Percentiles rank a stretch among this genome's conserved stretches.
Conservation (phyloP, 2,329 filamentous ascomycete genomes). For the Xylariaceae sp. region DNA sequence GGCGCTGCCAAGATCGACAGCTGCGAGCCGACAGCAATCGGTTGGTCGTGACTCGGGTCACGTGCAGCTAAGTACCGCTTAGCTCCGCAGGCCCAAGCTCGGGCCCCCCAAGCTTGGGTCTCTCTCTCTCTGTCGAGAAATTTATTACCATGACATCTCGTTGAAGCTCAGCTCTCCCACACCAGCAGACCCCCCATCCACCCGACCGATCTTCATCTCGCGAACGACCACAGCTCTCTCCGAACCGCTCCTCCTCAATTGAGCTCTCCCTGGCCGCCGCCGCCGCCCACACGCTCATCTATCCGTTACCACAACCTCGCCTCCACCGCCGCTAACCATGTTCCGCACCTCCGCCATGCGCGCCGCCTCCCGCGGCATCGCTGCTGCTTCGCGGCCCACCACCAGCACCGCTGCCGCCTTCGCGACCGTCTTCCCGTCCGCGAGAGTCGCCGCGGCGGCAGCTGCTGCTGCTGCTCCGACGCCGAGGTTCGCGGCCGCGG, state of each 20-base stretch:
- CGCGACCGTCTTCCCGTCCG: conserved; percentile 1
- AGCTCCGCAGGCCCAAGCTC: conserved; percentile 19
- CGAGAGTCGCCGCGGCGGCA: conserved; percentile 42
- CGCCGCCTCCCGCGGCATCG: conserved; percentile 55
- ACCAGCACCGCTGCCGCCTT: conserved; percentile 36
- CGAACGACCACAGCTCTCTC: conserved; percentile 4
- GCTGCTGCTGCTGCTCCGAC: conserved; percentile 51
- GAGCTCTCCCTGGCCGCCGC: conserved; percentile 17
- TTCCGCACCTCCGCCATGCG: conserved; percentile 82
- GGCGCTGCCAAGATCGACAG: no score
- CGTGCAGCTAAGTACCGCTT: conserved; percentile 15
- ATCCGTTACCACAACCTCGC: conserved; percentile 1
- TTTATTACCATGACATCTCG: conserved; percentile 25
- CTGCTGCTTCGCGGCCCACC: conserved; percentile 51
- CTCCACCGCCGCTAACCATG: conserved; percentile 48
- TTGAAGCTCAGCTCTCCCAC: conserved; percentile 13
- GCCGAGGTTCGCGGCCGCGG: conserved; percentile 54
- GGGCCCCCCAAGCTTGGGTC: conserved; percentile 11
- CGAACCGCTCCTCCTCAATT: conserved; percentile 7
- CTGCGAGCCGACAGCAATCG: not conserved
- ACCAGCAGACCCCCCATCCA: conserved; percentile 4
- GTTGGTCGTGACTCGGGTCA: conserved; percentile 5
- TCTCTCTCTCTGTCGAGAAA: conserved; percentile 26
- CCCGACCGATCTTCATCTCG: conserved; percentile 3
- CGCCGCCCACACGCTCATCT: conserved; percentile 2